Evolutionary conservation across 352 stramenopile species (phyloP).

Genomic region (Pythium plurisporium): DNA sequence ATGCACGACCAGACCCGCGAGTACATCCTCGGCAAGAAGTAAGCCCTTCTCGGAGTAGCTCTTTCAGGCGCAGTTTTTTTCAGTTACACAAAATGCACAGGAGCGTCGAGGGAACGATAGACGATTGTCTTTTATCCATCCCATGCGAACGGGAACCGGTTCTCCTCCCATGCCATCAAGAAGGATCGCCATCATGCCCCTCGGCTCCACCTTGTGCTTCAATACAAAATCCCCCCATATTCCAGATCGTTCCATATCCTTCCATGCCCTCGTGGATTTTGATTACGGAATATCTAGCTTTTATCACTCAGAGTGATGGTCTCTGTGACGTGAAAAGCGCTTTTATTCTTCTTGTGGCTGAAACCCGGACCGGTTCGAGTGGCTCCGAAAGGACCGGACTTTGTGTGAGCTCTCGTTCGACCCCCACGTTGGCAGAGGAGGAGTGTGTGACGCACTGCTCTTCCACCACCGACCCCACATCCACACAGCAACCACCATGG

Average conservation of each 20-base stretch:
- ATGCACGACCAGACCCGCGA: slow-evolving; percentile 47
- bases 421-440: not conserved
- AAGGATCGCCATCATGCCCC: too few relatives aligned
- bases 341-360: not conserved
- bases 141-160: too few relatives aligned
- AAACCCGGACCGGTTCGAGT: slow-evolving; percentile 8
- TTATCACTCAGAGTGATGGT: slow-evolving; percentile 2
- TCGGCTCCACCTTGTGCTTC: too few relatives aligned
- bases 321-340: slow-evolving; percentile 10
- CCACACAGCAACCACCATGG: slow-evolving; percentile 28
- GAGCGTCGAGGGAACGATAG: too few relatives aligned
- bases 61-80: slow-evolving; percentile 1
- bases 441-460: slow-evolving; percentile 1
- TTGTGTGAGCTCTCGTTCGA: not conserved
- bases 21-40: slow-evolving; percentile 12
- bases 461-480: slow-evolving; percentile 9
- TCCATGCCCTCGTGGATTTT: too few relatives aligned
- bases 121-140: too few relatives aligned
- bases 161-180: too few relatives aligned
- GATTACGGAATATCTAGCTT: slow-evolving; percentile 9
- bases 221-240: too few relatives aligned
- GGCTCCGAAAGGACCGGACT: slow-evolving; percentile 6
- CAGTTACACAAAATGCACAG: too few relatives aligned
- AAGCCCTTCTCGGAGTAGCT: too few relatives aligned
- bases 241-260: too few relatives aligned